These are phyloP conservation scores for Hypoxylon sp. DNA, from an alignment of 2,329 filamentous ascomycete species.

Conservation along the genomic window DNA sequence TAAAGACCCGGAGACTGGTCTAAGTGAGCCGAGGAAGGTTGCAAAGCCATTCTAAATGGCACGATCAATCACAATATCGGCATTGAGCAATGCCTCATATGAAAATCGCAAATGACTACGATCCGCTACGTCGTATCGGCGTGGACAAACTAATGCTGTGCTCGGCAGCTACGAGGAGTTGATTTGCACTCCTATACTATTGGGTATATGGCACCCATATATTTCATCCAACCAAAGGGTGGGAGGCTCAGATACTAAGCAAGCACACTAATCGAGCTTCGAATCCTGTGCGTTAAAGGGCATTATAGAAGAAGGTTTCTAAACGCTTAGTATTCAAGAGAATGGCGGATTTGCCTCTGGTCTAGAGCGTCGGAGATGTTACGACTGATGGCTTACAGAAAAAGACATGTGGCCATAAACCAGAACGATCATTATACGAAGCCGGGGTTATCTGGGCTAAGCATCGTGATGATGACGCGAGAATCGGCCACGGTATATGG, in stretches of 20 bases:
- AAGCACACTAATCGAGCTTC: background rate
- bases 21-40: constrained; percentile 86
- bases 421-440: background rate
- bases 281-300: background rate
- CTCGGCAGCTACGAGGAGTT: background rate
- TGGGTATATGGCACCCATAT: background rate
- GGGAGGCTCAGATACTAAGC: background rate
- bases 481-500: background rate
- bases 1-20: constrained; percentile 81
- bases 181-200: background rate
- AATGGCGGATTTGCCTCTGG: background rate
- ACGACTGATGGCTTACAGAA: background rate
- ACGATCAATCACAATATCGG: background rate
- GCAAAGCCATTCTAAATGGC: constrained; percentile 83
- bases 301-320: background rate
- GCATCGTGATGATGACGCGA: constrained; percentile 10
- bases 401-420: background rate
- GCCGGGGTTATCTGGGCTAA: background rate
- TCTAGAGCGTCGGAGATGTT: background rate
- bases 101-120: background rate
- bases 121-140: background rate
- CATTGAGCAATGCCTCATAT: background rate
- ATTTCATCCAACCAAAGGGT: background rate
- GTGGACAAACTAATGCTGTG: background rate
- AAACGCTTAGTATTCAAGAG: background rate